Conservation (phyloP, 176 grass and related monocot species). For the Tillandsia leiboldiana region DNA sequence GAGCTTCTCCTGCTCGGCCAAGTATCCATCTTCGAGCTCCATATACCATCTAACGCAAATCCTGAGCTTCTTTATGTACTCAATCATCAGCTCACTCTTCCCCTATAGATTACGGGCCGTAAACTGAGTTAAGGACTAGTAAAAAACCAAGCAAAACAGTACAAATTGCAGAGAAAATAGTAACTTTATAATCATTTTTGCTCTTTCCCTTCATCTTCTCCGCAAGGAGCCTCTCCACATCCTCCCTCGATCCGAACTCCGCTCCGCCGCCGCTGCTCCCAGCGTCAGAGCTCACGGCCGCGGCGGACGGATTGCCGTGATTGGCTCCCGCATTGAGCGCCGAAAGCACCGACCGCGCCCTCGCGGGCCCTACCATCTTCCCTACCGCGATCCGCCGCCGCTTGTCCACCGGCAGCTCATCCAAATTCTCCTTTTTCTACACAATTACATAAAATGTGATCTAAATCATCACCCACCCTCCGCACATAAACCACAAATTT, state of each 20-base stretch:
- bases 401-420: conserved; percentile 21
- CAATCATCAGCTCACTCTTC: conserved; percentile 60
- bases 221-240: conserved; percentile 71
- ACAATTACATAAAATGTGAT: not conserved
- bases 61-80: conserved; percentile 84
- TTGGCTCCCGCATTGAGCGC: conserved; percentile 38
- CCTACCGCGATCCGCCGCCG: conserved; percentile 21
- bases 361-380: conserved; percentile 26
- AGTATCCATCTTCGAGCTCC: conserved; percentile 56
- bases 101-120: conserved; percentile 29
- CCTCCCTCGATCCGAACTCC: conserved; percentile 63
- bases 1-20: conserved; percentile 62
- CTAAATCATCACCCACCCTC: conserved; percentile 3
- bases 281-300: conserved; percentile 12
- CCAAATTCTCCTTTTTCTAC: conserved; percentile 78
- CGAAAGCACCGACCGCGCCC: conserved; percentile 47
- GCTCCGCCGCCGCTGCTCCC: conserved; percentile 5
- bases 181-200: conserved; percentile 85
- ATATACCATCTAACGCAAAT: conserved; percentile 54
- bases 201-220: conserved; percentile 86
- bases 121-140: not conserved
- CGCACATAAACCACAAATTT: not conserved
- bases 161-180: not conserved
- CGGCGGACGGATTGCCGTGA: not conserved
- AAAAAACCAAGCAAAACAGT: not conserved